Evolutionary conservation across 345 rosid genomes (phyloP).

Genomic region (Brassica rapa): DNA sequence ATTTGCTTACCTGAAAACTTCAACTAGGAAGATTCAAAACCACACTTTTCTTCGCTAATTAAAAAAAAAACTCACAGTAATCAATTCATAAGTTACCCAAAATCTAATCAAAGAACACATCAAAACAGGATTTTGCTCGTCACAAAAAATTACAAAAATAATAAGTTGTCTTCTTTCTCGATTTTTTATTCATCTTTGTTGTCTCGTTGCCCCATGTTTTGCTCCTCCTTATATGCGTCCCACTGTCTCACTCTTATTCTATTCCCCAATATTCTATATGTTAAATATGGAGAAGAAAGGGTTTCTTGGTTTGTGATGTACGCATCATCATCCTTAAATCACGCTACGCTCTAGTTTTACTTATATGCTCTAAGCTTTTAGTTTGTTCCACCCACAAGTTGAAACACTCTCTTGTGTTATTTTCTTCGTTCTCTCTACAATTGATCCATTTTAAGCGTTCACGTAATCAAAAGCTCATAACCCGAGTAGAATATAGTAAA

Average conservation of each 20-base stretch:
- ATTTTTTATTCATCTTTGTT: conserved; percentile 15
- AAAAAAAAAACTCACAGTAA: conserved; percentile 21
- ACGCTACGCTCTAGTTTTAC: conserved; percentile 37
- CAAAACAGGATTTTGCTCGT: conserved; percentile 12
- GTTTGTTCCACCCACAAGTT: conserved; percentile 19
- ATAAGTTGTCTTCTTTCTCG: conserved; percentile 25
- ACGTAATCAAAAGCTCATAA: conserved; percentile 45
- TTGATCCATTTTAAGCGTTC: not conserved
- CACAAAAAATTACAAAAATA: conserved; percentile 26
- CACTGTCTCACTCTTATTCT: conserved; percentile 26
- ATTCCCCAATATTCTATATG: conserved; percentile 26
- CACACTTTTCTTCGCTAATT: conserved; percentile 22
- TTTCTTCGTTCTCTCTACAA: conserved; percentile 6
- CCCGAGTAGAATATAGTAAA: conserved; percentile 88
- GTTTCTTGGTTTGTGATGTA: conserved; percentile 35
- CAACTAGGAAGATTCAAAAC: conserved; percentile 17
- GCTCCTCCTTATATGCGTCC: conserved; percentile 39
- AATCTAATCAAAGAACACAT: conserved; percentile 39
- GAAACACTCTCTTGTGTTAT: not conserved
- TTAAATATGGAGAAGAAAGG: conserved; percentile 35
- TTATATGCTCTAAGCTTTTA: conserved; percentile 29
- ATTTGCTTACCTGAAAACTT: conserved; percentile 22
- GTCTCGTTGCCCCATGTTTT: conserved; percentile 40
- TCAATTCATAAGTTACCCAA: conserved; percentile 20
- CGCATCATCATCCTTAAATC: conserved; percentile 42